Percentiles rank a stretch among this genome's conserved stretches.
Conservation (phyloP, 2,329 filamentous ascomycete species). For the Aspergillus sp. region DNA sequence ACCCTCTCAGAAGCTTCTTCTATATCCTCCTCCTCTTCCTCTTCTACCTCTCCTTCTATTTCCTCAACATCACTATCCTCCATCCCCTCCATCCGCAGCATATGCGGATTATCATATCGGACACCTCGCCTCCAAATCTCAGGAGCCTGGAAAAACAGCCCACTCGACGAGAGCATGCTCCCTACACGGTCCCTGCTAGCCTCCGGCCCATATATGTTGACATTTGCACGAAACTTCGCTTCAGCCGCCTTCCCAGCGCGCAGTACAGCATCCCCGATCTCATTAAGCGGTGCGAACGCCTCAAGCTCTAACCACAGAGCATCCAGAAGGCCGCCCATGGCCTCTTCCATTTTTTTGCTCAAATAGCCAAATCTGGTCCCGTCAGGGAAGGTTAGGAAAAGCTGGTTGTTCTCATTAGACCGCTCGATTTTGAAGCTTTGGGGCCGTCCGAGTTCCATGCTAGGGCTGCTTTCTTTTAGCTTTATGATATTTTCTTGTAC, state of each 20-base stretch:
- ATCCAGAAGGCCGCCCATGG: not conserved
- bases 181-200: not conserved
- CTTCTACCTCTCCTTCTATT: not conserved
- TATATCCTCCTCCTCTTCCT: not conserved
- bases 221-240: not conserved
- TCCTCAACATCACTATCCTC: not conserved
- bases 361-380: not conserved
- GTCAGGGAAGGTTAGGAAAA: not conserved
- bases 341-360: not conserved
- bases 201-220: conserved; percentile 6
- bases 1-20: not conserved
- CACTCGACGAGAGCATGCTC: not conserved
- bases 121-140: not conserved
- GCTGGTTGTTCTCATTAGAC: not conserved
- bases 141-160: not conserved
- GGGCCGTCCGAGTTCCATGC: not conserved
- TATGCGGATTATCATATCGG: conserved; percentile 4
- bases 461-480: not conserved
- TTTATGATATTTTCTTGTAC: not conserved
- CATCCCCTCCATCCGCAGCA: not conserved
- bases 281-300: not conserved
- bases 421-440: not conserved
- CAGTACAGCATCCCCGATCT: not conserved
- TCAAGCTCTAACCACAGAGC: not conserved
- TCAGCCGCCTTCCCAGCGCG: not conserved